Base-by-base conservation (phyloP, 1,139 yeast genomes). In the Meyerozyma elateridarum region DNA sequence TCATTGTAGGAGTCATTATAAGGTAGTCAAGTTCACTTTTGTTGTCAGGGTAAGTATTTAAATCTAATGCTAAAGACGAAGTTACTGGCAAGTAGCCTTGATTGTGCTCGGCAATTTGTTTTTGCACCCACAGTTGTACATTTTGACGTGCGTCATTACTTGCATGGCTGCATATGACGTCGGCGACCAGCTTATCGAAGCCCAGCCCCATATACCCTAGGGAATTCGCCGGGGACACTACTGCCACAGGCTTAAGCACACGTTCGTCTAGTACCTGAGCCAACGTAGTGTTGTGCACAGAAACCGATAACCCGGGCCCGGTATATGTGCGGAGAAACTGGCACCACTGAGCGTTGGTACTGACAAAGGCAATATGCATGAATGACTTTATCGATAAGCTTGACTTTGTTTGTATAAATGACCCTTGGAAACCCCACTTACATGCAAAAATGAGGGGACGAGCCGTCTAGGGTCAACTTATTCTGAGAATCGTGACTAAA, bases 151-250 rank as follows among this genome's bases (percentile, higher is more conserved):
- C 20, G 9, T 16, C 19, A n/a, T n/a, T n/a, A n/a, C n/a, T n/a
- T 19, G 31, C 5, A 20, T 25, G 12, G 37, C 28, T n/a, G 38
- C 36, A 13, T 51, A 25, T 5, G 48, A 44, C 14, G 31, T 48
- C 41, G 4, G 49, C 37, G 12, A 55, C 32, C 34, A 44, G 45
- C 30, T 46, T 40, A 35, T 56, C 61, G 33, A 50, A 55, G 8
- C 61, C 61, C 3, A 49, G 59, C 8, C 55, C 52, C 61, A 56
- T 55, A 29, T 47, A 54, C 15, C 46, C 39, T 5, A 51, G 36
- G 4, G 57, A 47, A 40, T 56, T 56, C 7, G 54, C 45, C 1
- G 61, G 59, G 4, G 59, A 40, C 11, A 39, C 36, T 1, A 51
- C 45, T 4, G 48, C 41, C 11, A 48, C 28, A 4, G 36, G 24